phyloP scores from a whole-genome alignment of 768 basidiomycete species.

The Lyophyllum decastes region DNA sequence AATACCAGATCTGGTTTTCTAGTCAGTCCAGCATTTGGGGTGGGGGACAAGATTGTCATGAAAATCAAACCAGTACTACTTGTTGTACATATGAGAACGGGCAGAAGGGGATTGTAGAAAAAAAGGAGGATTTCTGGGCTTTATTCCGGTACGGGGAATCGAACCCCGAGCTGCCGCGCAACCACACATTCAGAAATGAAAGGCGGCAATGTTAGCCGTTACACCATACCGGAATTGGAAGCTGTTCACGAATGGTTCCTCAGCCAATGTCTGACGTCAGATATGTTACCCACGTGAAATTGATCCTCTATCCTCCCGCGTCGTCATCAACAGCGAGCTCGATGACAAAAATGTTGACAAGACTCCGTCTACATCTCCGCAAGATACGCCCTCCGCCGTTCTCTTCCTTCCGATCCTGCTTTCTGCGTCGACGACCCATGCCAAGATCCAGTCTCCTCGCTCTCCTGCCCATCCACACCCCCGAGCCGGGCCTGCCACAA shows the following conservation, averaged over 20 bases:
- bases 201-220: conserved; percentile 71
- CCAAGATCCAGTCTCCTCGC: not conserved
- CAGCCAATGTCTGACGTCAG: too few species aligned
- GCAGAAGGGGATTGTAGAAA: too few species aligned
- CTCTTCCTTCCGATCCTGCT: not conserved
- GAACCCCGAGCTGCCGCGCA: conserved; percentile 56
- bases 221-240: conserved; percentile 49
- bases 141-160: conserved; percentile 48
- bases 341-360: not conserved
- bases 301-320: too few species aligned
- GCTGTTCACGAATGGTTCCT: too few species aligned
- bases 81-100: too few species aligned
- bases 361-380: not conserved
- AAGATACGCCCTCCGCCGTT: not conserved
- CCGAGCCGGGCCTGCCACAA: not conserved
- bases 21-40: too few species aligned
- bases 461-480: not conserved
- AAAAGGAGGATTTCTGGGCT: too few species aligned
- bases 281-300: too few species aligned
- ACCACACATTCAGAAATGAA: not conserved
- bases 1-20: too few species aligned
- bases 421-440: not conserved
- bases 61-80: too few species aligned
- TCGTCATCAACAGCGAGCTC: not conserved
- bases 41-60: too few species aligned